Evolutionary conservation across 2,329 filamentous ascomycete genomes (phyloP).

Genomic region (Aspergillus hiratsukae): DNA sequence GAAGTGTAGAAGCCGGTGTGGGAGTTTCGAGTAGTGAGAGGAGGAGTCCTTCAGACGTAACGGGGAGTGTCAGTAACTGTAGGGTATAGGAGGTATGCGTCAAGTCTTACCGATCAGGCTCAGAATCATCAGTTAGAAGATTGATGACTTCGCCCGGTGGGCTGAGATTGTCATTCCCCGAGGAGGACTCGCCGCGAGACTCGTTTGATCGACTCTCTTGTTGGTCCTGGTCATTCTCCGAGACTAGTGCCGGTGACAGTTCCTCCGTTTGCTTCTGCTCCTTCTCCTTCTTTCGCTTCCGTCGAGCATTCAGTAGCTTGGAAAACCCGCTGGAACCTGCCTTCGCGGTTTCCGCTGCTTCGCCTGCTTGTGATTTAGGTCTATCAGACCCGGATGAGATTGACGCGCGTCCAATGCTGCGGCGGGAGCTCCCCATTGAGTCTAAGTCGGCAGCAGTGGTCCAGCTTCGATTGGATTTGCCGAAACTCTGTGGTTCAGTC

Average conservation of each 20-base stretch:
- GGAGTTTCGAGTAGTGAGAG: conserved; percentile 56
- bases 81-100: background rate
- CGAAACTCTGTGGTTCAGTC: conserved; percentile 34
- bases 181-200: conserved; percentile 22
- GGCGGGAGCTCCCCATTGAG: conserved; percentile 24
- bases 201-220: conserved; percentile 20
- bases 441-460: conserved; percentile 34
- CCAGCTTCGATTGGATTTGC: conserved; percentile 33
- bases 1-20: conserved; percentile 65
- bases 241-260: conserved; percentile 16
- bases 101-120: conserved; percentile 38
- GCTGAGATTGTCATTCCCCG: conserved; percentile 20
- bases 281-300: conserved; percentile 41
- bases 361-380: conserved; percentile 37
- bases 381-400: conserved; percentile 36
- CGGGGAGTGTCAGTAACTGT: conserved; percentile 18
- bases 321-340: conserved; percentile 46
- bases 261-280: conserved; percentile 22
- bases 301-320: conserved; percentile 45
- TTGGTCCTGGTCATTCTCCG: conserved; percentile 20
- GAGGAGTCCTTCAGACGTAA: conserved; percentile 37
- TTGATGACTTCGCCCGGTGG: conserved; percentile 21
- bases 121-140: conserved; percentile 33
- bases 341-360: conserved; percentile 32
- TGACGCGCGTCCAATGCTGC: conserved; percentile 35